Conservation (phyloP, 768 basidiomycete genomes). For the Amanita rubescens region DNA sequence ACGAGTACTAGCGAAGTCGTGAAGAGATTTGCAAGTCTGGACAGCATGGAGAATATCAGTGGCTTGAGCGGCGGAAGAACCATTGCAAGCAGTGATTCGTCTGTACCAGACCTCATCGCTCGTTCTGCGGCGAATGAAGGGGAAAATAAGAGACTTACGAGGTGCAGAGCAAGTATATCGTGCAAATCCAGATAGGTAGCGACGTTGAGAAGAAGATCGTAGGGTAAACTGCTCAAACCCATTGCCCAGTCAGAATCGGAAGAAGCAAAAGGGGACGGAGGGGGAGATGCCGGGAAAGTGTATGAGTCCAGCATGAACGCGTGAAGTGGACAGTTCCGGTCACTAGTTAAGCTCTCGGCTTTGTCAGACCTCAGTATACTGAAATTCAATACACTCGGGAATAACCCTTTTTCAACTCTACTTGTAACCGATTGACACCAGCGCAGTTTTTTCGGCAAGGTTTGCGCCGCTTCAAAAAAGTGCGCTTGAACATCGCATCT, state of each 20-base stretch:
- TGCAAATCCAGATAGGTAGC: constrained; percentile 51
- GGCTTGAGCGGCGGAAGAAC: neutral
- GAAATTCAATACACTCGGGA: too few species aligned
- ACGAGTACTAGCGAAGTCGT: constrained; percentile 54
- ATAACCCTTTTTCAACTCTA: too few species aligned
- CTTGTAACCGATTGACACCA: too few species aligned
- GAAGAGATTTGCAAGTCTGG: constrained; percentile 57
- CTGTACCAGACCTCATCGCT: constrained; percentile 2
- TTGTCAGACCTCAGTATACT: too few species aligned
- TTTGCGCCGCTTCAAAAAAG: too few species aligned
- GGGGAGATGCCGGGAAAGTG: neutral
- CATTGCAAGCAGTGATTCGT: neutral
- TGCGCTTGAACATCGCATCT: too few species aligned
- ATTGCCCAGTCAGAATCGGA: constrained; percentile 15
- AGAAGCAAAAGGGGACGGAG: neutral
- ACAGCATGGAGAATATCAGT: constrained; percentile 8
- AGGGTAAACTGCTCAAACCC: constrained; percentile 45
- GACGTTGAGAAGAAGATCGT: constrained; percentile 66
- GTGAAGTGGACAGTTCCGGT: too few species aligned
- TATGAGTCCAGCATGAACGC: constrained; percentile 4
- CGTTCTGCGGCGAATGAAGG: neutral
- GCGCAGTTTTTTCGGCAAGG: too few species aligned
- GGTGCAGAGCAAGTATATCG: constrained; percentile 55
- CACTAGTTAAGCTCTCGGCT: too few species aligned
- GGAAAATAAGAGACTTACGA: constrained; percentile 34